A percentile compares a stretch with the other conserved stretches of the same genome.
phyloP scores from a whole-genome alignment of 2,329 filamentous ascomycete species.

The Dryadomyces sulphureus region DNA sequence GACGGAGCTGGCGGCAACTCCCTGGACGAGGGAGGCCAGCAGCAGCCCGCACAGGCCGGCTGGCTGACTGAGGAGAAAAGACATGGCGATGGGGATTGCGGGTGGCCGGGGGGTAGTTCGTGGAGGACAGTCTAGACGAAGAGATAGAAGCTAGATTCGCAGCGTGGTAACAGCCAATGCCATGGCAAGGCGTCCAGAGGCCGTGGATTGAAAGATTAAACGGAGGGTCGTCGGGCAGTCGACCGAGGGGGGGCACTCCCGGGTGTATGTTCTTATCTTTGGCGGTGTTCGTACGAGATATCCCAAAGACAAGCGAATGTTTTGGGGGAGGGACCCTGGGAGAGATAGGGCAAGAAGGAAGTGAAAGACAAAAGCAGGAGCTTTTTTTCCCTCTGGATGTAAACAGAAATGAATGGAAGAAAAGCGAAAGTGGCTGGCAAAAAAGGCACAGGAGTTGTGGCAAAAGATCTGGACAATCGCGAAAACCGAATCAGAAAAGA shows the following conservation, averaged over 20 bases:
- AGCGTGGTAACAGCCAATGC: conserved; percentile 1
- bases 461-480: not conserved
- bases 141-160: conserved; percentile 1
- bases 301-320: conserved; percentile 10
- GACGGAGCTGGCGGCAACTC: conserved; percentile 16
- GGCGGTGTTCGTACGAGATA: not conserved
- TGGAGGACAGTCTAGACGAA: not conserved
- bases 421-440: not conserved
- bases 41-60: conserved; percentile 5
- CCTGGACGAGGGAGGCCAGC: conserved; percentile 10
- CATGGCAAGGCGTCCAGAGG: conserved; percentile 2
- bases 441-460: not conserved
- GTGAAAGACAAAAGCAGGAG: not conserved
- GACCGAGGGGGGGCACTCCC: too few relatives aligned
- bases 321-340: not conserved
- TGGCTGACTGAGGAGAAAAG: not conserved
- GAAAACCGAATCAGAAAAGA: not conserved
- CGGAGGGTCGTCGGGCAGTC: not conserved
- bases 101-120: not conserved
- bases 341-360: not conserved
- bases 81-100: not conserved
- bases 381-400: not conserved
- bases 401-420: not conserved
- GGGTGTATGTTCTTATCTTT: not conserved
- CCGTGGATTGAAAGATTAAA: not conserved